Evolutionary conservation across 345 rosid species (phyloP), one percentile per base, ranked within the genome.

Genomic region (Eucalyptus albens): DNA sequence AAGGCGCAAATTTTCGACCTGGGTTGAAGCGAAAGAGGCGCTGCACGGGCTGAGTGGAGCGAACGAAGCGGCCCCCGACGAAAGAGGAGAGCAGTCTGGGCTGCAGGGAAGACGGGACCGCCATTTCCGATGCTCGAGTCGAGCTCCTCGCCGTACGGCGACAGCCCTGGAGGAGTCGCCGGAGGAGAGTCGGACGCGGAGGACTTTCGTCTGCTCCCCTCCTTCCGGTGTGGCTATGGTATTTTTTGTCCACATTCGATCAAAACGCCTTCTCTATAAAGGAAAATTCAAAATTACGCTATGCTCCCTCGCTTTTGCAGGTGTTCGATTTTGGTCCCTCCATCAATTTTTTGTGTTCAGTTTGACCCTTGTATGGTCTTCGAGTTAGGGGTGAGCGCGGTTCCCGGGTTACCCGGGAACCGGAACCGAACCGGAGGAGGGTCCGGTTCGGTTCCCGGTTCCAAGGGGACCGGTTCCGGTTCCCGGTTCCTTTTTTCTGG

Each of bases 11-110:
- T 33, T 72, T 42, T 50, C 40, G 86, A 96, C 99, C 99, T 94
- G 92, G 92, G 59, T 92, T 90, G 89, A 83, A 92, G 83, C 89
- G 90, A 89, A 96, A 94, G 87, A 93, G 93, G 45, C 89, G 93
- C 60, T 67, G 90, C 59, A 95, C 94, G 53, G 97, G 97, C 40
- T 90, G 96, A 13, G 91, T 90, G 86, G 96, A 91, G 69, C 89
- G 94, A 88, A 93, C 16, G 86, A 94, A 91, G 50, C 88, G 90
- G 91, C 93, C 92, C 6, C 97, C 96, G 15, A 92, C 82, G 53
- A 96, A 94, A 42, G 98, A 94, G 90, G 95, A 94, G 90, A 96
- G 56, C n/a, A 96, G 87, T 89, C 92, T 92, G 4, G 98, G 96
- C 45, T 94, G 97, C 93, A 96, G 89, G 89, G 94, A 91, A 51